These are phyloP conservation scores for Phialophora verrucosa DNA, from an alignment of 2,329 filamentous ascomycete genomes.

Conservation along the genomic window DNA sequence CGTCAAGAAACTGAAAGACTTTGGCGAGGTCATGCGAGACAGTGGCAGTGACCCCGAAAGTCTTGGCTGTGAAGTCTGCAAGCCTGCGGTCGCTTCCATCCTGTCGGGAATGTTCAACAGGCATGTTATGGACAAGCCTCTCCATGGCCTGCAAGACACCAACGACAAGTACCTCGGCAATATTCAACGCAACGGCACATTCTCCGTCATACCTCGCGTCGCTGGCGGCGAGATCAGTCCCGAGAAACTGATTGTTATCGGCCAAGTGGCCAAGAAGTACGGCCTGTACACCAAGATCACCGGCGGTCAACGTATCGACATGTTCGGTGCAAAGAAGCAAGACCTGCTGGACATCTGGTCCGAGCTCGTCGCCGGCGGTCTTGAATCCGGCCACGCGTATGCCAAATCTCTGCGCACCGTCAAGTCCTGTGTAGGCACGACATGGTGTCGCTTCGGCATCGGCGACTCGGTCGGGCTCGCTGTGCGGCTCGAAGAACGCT, in stretches of 20 bases:
- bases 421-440: conserved; percentile 85
- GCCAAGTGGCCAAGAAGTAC: conserved; percentile 82
- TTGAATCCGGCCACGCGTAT: conserved; percentile 91
- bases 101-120: conserved; percentile 82
- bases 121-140: conserved; percentile 74
- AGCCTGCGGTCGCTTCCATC: conserved; percentile 80
- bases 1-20: conserved; percentile 75
- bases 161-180: conserved; percentile 89
- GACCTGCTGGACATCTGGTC: conserved; percentile 84
- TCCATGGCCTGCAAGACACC: conserved; percentile 82
- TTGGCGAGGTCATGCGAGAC: conserved; percentile 77
- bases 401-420: conserved; percentile 87
- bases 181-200: conserved; percentile 89
- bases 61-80: conserved; percentile 86
- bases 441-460: conserved; percentile 88
- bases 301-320: conserved; percentile 86
- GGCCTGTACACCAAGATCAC: conserved; percentile 90
- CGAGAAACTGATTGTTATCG: conserved; percentile 82
- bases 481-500: conserved; percentile 82
- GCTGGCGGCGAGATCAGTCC: conserved; percentile 86
- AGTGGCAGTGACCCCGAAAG: conserved; percentile 73
- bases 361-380: conserved; percentile 77
- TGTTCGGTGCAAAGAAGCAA: conserved; percentile 90
- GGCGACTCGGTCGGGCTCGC: conserved; percentile 92
- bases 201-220: conserved; percentile 83